Evolutionary conservation across 495 filamentous ascomycete species (phyloP).

Genomic region (Penicillium subrubescens): DNA sequence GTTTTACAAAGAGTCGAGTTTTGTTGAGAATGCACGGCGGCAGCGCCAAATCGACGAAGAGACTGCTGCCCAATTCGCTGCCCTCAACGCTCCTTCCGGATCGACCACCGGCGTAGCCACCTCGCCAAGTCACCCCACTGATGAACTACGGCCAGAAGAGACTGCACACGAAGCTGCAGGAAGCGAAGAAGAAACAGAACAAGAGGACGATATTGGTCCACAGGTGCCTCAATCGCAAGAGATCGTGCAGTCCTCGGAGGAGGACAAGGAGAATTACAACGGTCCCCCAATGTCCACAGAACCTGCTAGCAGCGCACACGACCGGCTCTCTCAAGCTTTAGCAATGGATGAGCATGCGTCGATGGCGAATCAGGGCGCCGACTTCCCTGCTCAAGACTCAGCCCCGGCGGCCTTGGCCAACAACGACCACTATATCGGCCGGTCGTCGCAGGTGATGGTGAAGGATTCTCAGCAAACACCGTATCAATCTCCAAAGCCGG

Average conservation of each 20-base stretch:
- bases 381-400: not conserved
- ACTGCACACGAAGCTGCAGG: slow-evolving; percentile 22
- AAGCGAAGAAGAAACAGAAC: slow-evolving; percentile 57
- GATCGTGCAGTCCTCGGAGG: slow-evolving; percentile 36
- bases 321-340: slow-evolving; percentile 45
- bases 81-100: slow-evolving; percentile 40
- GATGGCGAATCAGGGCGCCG: slow-evolving; percentile 5
- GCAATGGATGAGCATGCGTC: slow-evolving; percentile 28
- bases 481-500: slow-evolving; percentile 12
- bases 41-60: slow-evolving; percentile 41
- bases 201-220: slow-evolving; percentile 43
- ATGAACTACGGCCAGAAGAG: slow-evolving; percentile 9
- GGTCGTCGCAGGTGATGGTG: slow-evolving; percentile 45
- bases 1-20: slow-evolving; percentile 49
- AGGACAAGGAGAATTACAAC: slow-evolving; percentile 55
- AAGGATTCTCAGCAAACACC: slow-evolving; percentile 54
- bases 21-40: slow-evolving; percentile 41
- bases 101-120: slow-evolving; percentile 13
- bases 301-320: slow-evolving; percentile 38
- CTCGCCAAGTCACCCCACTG: slow-evolving; percentile 5
- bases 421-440: slow-evolving; percentile 15
- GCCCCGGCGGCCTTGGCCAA: slow-evolving; percentile 1
- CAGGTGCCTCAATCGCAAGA: slow-evolving; percentile 34
- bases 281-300: slow-evolving; percentile 29
- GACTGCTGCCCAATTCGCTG: slow-evolving; percentile 42